Conservation (phyloP, 352 stramenopile species). For the Thraustochytrium striatum region DNA sequence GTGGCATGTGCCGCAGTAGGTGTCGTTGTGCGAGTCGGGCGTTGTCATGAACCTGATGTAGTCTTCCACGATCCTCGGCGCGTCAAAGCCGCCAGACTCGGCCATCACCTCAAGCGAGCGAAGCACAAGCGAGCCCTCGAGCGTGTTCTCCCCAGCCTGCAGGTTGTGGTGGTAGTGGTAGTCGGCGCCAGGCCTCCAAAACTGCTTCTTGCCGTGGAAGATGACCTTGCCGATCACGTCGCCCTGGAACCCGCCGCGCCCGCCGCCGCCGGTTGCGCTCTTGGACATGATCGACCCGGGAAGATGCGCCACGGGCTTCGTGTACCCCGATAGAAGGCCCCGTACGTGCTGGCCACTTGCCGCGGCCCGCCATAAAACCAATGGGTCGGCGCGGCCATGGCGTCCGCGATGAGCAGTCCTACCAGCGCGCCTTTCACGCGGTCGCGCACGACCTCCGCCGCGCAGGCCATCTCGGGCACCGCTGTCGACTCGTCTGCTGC, state of each 20-base stretch:
- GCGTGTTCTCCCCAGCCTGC: conserved; percentile 65
- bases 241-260: conserved; percentile 56
- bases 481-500: too few species aligned
- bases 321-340: conserved; percentile 61
- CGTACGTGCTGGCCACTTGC: conserved; percentile 65
- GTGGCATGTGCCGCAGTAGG: conserved; percentile 71
- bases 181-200: conserved; percentile 62
- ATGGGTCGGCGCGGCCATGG: conserved; percentile 65
- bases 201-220: conserved; percentile 69
- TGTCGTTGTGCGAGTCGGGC: conserved; percentile 69
- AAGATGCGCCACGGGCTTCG: conserved; percentile 59
- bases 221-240: conserved; percentile 71
- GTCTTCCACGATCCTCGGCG: conserved; percentile 59
- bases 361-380: conserved; percentile 68
- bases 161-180: conserved; percentile 71
- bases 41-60: conserved; percentile 73
- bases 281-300: conserved; percentile 71
- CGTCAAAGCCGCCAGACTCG: conserved; percentile 51
- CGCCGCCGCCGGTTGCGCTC: conserved; percentile 66
- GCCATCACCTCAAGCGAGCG: conserved; percentile 62
- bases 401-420: conserved; percentile 64
- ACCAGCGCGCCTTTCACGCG: conserved; percentile 55
- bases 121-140: conserved; percentile 62
- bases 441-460: too few species aligned
- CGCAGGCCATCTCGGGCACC: too few species aligned